Base-by-base conservation (phyloP, 2,329 filamentous ascomycete genomes). In the Exophiala aquamarina region DNA sequence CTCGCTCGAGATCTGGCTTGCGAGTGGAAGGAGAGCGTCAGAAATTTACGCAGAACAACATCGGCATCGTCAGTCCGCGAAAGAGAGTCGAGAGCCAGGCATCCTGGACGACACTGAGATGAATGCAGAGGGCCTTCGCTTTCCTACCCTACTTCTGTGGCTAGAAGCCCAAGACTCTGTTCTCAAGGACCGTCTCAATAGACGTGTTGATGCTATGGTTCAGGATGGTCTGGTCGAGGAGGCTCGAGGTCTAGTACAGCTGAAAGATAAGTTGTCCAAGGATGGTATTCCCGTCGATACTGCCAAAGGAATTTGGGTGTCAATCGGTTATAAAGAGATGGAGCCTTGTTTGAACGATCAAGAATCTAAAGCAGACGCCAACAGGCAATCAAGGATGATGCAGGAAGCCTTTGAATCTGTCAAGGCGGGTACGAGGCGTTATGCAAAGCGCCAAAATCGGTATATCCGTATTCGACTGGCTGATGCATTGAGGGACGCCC, bases 301-400 rank as follows among this genome's bases (percentile, higher is more conserved):
- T 55, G 87, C 81, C 1, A 82, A 84, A 43, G 94, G 93, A 0
- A 94, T 98, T 34, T 98, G 92, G 90, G 87, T 95, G 43, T 93
- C 91, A 1, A 98, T 98, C 52, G 93, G 93, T 1, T 96, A 90
- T 69, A 96, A 94, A 64, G 89, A 98, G 63, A 86, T 97, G 62
- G 78, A 87, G 47, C 76, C 81, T 0, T 95, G 90, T 61, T 70
- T 91, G 18, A 65, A 47, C 59, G 56, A 43, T 18, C 58, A 44
- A 52, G 59, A 20, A 39, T 54, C 32, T 42, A 21, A 47, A 13
- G 4, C 9, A n/a, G 37, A 48, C 19, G 19, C 29, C 32, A 37
- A 45, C n/a, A 28, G 20, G 17, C 21, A 39, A 17, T 23, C 35
- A 17, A 23, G 17, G 6, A 29, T 26, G 5, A 23, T 50, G 37